A percentile compares a stretch with the other conserved stretches of the same genome.
These are phyloP conservation scores for Takashimella koratensis DNA, from an alignment of 1,284 basidiomycete genomes.

Conservation along the genomic window DNA sequence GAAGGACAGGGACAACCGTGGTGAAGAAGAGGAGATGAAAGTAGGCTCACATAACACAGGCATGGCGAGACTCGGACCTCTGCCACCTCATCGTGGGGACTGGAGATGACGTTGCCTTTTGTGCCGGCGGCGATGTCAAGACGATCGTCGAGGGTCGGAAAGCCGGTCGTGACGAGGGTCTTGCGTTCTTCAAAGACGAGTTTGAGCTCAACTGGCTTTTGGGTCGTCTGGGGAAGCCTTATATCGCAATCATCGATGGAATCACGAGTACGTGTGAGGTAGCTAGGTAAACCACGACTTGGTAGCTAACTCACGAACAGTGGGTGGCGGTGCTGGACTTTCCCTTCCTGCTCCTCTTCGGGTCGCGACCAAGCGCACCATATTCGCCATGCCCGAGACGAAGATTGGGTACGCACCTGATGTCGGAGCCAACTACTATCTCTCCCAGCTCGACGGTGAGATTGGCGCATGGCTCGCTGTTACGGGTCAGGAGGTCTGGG, in stretches of 20 bases:
- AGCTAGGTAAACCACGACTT: not conserved
- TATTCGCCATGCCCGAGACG: conserved; percentile 96
- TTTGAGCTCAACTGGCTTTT: conserved; percentile 87
- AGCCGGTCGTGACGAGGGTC: conserved; percentile 54
- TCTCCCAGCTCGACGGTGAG: conserved; percentile 85
- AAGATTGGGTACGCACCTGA: conserved; percentile 64
- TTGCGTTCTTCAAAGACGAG: conserved; percentile 89
- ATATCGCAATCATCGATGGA: conserved; percentile 86
- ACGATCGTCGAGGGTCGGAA: conserved; percentile 23
- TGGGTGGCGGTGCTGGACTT: conserved; percentile 95
- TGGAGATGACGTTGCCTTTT: conserved; percentile 79
- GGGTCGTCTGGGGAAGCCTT: conserved; percentile 75
- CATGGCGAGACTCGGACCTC: conserved; percentile 72
- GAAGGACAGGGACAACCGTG: too few relatives aligned
- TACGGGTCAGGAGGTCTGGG: conserved; percentile 69
- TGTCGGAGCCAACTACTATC: conserved; percentile 86
- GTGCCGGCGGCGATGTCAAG: conserved; percentile 87
- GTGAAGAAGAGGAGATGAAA: too few relatives aligned
- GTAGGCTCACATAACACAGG: too few relatives aligned
- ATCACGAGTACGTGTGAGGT: conserved; percentile 67
- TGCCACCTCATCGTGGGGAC: conserved; percentile 73
- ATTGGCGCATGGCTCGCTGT: conserved; percentile 91
- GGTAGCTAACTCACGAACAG: conserved; percentile 52
- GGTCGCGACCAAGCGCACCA: conserved; percentile 88
- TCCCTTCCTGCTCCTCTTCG: conserved; percentile 84